phyloP scores from a whole-genome alignment of 2,329 filamentous ascomycete genomes.

The Apiospora arundinis region DNA sequence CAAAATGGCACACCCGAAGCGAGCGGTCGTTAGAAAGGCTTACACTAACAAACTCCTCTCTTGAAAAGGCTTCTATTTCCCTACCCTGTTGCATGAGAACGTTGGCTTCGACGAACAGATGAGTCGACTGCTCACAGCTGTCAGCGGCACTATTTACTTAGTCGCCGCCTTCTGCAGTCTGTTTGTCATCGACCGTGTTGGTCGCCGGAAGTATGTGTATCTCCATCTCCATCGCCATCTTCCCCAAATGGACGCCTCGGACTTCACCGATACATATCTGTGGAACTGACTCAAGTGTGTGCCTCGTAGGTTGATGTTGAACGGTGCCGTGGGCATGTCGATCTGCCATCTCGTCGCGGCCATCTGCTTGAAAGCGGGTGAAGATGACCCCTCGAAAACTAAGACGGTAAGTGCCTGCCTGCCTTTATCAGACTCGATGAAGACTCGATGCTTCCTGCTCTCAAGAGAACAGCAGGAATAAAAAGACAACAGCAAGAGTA shows the following conservation, averaged over 20 bases:
- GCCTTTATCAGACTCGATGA: neutral
- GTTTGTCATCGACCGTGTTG: slow-evolving; percentile 48
- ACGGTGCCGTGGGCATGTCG: slow-evolving; percentile 43
- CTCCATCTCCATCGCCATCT: neutral
- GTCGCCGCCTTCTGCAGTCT: slow-evolving; percentile 44
- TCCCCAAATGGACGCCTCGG: neutral
- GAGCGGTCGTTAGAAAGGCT: neutral
- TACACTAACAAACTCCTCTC: neutral
- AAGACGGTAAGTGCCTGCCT: slow-evolving; percentile 31
- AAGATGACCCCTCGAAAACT: slow-evolving; percentile 38
- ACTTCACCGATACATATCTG: neutral
- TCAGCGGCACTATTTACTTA: slow-evolving; percentile 51
- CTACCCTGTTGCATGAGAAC: slow-evolving; percentile 60
- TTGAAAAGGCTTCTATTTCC: slow-evolving; percentile 50
- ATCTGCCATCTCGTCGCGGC: slow-evolving; percentile 47
- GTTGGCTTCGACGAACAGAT: slow-evolving; percentile 59
- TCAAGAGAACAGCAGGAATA: neutral
- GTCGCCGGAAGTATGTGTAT: slow-evolving; percentile 44
- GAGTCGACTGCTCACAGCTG: slow-evolving; percentile 61
- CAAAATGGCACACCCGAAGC: neutral
- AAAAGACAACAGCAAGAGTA: neutral
- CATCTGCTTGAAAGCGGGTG: slow-evolving; percentile 40
- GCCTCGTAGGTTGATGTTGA: slow-evolving; percentile 45
- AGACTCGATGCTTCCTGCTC: neutral
- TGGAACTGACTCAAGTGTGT: neutral